Evolutionary conservation across 148 eudicot genomes (phyloP), one percentile per base, ranked within the genome.

Genomic region (Cornus florida): DNA sequence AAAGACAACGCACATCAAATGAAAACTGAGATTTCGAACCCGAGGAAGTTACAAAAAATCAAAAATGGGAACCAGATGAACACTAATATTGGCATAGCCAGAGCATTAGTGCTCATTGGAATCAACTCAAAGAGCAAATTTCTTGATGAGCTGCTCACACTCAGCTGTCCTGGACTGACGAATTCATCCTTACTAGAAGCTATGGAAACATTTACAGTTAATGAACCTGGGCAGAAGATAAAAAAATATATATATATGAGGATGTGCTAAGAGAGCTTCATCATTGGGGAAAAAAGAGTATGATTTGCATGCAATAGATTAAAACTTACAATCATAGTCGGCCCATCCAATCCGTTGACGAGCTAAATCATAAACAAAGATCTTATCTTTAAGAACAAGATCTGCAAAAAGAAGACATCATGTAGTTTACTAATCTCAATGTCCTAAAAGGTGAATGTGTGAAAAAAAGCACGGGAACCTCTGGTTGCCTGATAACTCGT

Each of bases 271-370:
- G 5, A 4, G 66, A 62, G 66, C 19, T 62, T 62, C 66, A 3
- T 62, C 24, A 17, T n/a, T 62, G 33, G 69, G 64, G 19, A 2
- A 14, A 53, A 53, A 53, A 53, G 5, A 62, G 66, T 13, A 14
- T 43, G 38, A 35, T 39, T 62, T 17, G 66, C 22, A 62, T 17
- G 66, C 20, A 62, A 5, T 4, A n/a, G 66, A 62, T 5, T 23
- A 17, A 43, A 53, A 88, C 98, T 94, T 90, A 94, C 98, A 94
- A 71, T 94, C 97, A 68, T 94, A 91, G 85, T 91, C 88, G 7
- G 97, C 92, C 98, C 98, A 94, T 76, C 98, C 98, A 19, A 94
- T 82, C 70, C 93, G 86, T 78, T 89, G 93, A 67, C 71, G 89
- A 80, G 87, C 87, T 48, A 94, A 74, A 82, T 94, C 98, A 76